Evolutionary conservation across 2,329 filamentous ascomycete genomes (phyloP).

Genomic region (Ophiognomonia clavigignenti-juglandacearum): DNA sequence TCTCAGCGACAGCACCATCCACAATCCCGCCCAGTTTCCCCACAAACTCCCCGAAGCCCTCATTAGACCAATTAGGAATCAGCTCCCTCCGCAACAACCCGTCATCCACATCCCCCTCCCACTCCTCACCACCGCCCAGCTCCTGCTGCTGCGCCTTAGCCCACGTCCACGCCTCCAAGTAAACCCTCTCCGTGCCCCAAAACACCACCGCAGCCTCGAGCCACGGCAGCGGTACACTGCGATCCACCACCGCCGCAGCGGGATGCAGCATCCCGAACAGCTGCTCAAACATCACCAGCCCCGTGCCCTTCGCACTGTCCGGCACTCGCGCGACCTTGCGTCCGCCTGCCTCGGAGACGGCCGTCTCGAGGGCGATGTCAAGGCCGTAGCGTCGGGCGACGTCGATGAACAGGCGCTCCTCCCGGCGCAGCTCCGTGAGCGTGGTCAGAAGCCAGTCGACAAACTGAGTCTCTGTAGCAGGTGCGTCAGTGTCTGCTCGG

Average conservation of each 20-base stretch:
- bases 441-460: conserved; percentile 60
- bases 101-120: conserved; percentile 52
- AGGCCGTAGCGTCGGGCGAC: conserved; percentile 58
- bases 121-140: conserved; percentile 19
- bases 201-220: conserved; percentile 69
- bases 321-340: conserved; percentile 17
- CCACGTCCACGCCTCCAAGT: conserved; percentile 55
- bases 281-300: conserved; percentile 31
- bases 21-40: conserved; percentile 48
- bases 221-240: conserved; percentile 35
- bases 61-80: conserved; percentile 64
- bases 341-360: conserved; percentile 6
- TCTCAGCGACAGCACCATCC: conserved; percentile 44
- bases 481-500: conserved; percentile 16
- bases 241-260: conserved; percentile 30
- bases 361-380: conserved; percentile 34
- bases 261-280: conserved; percentile 52
- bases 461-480: conserved; percentile 49
- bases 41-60: conserved; percentile 57
- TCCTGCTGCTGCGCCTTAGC: conserved; percentile 35
- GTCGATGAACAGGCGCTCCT: conserved; percentile 63
- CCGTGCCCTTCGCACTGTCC: conserved; percentile 31
- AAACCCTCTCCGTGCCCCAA: conserved; percentile 69
- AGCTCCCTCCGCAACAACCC: conserved; percentile 60
- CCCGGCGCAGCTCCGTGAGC: conserved; percentile 60